Base-by-base conservation (phyloP, 2,329 filamentous ascomycete genomes). In the Fusarium lateritium region DNA sequence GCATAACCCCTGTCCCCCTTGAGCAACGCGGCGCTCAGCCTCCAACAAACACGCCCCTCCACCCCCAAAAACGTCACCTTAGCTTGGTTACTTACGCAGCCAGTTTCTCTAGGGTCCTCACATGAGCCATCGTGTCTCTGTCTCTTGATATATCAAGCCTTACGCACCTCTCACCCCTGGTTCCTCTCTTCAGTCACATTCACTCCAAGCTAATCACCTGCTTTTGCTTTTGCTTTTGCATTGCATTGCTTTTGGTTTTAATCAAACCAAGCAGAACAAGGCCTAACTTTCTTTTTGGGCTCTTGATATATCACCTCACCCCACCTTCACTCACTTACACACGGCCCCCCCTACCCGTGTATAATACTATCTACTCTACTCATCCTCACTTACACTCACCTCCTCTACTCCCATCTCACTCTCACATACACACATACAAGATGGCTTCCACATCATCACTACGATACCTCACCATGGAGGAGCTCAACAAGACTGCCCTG, bases 401-500 rank as follows among this genome's bases (percentile, higher is more conserved):
- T 11, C 58, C 44, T 34, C 52, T 53, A 58, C 52, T 44, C 56
- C 58, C 65, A 38, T 36, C 59, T 60, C 31, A 22, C 39, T 38
- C 39, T 56, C 44, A 45, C 33, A 22, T 44, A 50, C 58, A 65
- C 61, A 59, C 6, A 39, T 19, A 47, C 65, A 57, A 60, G 65
- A 69, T 72, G 60, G 56, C 67, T 51, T 64, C 69, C 56, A 64
- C 61, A 58, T 83, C 83, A 73, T 83, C 83, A 73, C 51, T 51
- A 64, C 77, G 80, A 78, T 79, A 79, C 65, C 80, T 88, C 75
- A 79, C 79, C 76, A 78, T 81, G 76, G 81, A 80, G 65, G 85
- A 89, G 80, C 85, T 89, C 76, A 94, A 94, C 84, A 88, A 90
- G 79, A 86, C 86, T 55, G 93, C 93, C 50, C 86, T 96, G 69